Evolutionary conservation across 805 yeast species (phyloP).

Genomic region (Kodamaea nitidulidarum): DNA sequence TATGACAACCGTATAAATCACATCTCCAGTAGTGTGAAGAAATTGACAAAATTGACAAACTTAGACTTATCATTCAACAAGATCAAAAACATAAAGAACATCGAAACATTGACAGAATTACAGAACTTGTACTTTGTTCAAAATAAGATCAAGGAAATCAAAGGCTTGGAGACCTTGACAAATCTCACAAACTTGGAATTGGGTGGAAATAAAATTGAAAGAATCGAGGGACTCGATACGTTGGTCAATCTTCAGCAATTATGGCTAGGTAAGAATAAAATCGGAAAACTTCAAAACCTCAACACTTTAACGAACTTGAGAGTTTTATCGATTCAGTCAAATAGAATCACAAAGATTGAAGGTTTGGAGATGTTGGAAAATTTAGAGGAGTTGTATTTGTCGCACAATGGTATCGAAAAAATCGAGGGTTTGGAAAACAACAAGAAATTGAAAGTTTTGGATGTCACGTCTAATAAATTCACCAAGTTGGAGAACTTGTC

Average conservation of each 20-base stretch:
- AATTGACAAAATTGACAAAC: constrained; percentile 50
- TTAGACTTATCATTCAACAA: constrained; percentile 89
- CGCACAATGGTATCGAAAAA: constrained; percentile 74
- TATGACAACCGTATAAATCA: constrained; percentile 91
- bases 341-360: constrained; percentile 71
- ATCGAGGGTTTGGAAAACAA: constrained; percentile 78
- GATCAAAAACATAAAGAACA: constrained; percentile 77
- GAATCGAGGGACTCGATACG: constrained; percentile 43
- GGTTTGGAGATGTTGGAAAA: constrained; percentile 69
- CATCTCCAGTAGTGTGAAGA: constrained; percentile 66
- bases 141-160: constrained; percentile 73
- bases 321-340: constrained; percentile 84
- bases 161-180: constrained; percentile 54
- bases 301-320: constrained; percentile 55
- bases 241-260: constrained; percentile 63
- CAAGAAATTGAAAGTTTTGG: constrained; percentile 64
- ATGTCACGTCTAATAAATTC: constrained; percentile 74
- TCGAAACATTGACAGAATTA: constrained; percentile 58
- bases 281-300: constrained; percentile 61
- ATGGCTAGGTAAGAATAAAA: constrained; percentile 91
- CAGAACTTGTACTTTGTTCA: constrained; percentile 82
- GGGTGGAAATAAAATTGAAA: constrained; percentile 79
- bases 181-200: constrained; percentile 71
- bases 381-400: constrained; percentile 81
- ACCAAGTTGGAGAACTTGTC: constrained; percentile 56